phyloP scores from a whole-genome alignment of 1,284 basidiomycete genomes.

The Naganishia sp. region DNA sequence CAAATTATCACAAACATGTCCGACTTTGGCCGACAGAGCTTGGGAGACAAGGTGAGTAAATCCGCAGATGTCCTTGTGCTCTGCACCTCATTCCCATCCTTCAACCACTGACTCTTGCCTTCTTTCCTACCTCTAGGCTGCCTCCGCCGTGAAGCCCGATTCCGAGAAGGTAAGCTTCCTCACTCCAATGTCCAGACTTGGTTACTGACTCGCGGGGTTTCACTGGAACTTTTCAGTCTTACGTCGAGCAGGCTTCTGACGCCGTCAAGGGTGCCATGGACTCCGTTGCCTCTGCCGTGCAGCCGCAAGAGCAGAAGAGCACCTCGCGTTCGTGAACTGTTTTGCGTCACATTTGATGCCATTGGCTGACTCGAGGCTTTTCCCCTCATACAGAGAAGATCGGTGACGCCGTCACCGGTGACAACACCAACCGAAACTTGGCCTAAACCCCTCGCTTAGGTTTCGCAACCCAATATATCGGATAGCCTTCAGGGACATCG shows the following conservation, averaged over 20 bases:
- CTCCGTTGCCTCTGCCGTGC: slow-evolving; percentile 32
- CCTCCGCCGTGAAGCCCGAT: slow-evolving; percentile 23
- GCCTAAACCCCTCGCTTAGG: slow-evolving; percentile 11
- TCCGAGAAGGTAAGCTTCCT: slow-evolving; percentile 20
- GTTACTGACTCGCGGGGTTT: not conserved
- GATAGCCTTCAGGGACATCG: too few relatives aligned
- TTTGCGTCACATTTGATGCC: not conserved
- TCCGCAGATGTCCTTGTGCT: too few relatives aligned
- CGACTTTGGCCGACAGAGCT: slow-evolving; percentile 44
- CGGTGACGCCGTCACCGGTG: slow-evolving; percentile 31
- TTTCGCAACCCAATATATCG: too few relatives aligned
- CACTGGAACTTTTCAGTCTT: not conserved
- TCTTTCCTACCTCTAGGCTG: slow-evolving; percentile 6
- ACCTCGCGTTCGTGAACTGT: not conserved
- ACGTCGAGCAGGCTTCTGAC: slow-evolving; percentile 23
- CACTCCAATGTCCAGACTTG: not conserved
- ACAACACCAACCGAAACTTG: slow-evolving; percentile 33
- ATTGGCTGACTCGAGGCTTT: not conserved
- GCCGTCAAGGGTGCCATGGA: slow-evolving; percentile 32
- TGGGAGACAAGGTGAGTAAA: slow-evolving; percentile 36
- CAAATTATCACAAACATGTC: slow-evolving; percentile 21
- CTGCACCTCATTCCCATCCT: too few relatives aligned
- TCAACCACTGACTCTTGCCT: too few relatives aligned
- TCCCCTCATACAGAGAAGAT: slow-evolving; percentile 24
- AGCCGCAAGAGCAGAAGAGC: slow-evolving; percentile 29